A percentile compares a stretch with the other conserved stretches of the same genome.
Conservation (phyloP, 768 basidiomycete genomes). For the Pleurotus ostreatus region DNA sequence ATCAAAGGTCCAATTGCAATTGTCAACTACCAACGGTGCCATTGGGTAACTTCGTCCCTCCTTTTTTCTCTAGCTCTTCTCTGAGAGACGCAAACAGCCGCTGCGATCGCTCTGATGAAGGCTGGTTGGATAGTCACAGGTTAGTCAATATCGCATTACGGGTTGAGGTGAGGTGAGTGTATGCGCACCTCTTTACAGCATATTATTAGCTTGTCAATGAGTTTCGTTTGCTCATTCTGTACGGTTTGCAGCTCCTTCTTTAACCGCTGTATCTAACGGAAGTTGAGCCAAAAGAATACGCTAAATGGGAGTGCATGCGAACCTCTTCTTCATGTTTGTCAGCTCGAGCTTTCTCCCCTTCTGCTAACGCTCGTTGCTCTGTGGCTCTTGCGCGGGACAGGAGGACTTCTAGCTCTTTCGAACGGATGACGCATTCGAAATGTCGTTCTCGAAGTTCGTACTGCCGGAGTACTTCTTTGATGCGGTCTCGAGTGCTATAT, state of each 20-base stretch:
- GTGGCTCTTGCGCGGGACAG: conserved; percentile 84
- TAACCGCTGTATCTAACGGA: conserved; percentile 56
- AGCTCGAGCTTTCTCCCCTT: conserved; percentile 65
- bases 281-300: conserved; percentile 12
- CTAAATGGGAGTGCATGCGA: conserved; percentile 19
- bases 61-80: conserved; percentile 76
- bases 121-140: conserved; percentile 32
- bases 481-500: conserved; percentile 72
- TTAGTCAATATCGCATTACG: no score
- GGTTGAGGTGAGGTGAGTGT: not conserved
- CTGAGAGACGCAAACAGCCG: conserved; percentile 75
- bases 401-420: conserved; percentile 86
- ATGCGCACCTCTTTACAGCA: conserved; percentile 82
- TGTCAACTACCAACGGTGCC: conserved; percentile 39
- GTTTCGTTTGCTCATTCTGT: conserved; percentile 70
- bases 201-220: conserved; percentile 79
- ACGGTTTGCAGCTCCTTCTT: conserved; percentile 78
- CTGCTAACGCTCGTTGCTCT: conserved; percentile 80
- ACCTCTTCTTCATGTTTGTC: conserved; percentile 77
- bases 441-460: conserved; percentile 90
- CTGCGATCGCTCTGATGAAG: conserved; percentile 80
- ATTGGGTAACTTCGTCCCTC: conserved; percentile 38
- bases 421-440: conserved; percentile 89
- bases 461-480: conserved; percentile 83
- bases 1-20: conserved; percentile 9